Evolutionary conservation across 2,329 filamentous ascomycete genomes (phyloP), one percentile per base, ranked within the genome.

Genomic region (Leptosphaerulina australis): DNA sequence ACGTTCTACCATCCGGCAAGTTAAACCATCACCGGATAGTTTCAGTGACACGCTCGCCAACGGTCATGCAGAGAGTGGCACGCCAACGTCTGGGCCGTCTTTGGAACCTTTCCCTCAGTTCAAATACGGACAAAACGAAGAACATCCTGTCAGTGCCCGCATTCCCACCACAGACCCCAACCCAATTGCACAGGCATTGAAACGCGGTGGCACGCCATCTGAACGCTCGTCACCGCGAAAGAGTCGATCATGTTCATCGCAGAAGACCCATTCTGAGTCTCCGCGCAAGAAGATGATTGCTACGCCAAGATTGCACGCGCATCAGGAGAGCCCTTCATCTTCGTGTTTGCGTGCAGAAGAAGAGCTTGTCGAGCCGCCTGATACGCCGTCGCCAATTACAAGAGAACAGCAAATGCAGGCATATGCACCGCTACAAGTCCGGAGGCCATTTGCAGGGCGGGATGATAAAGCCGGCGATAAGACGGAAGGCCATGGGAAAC

Each of bases 1-100:
- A 18, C 53, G 53, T 44, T 67, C 60, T 0, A 69, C 66, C 2
- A 67, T 70, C 34, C 64, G 66, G 18, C 56, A 58, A 22, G 63
- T 70, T 21, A 57, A 62, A 7, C 65, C 66, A 7, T 69, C 65
- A 10, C 66, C 65, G 10, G 52, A 56, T 2, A 62, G 55, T 12
- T 38, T 52, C 10, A 40, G 20, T 25, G 55, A 55, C 7, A 56
- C 47, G 8, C 34, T 54, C 14, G 31, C 35, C 8, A 26, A 18
- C 1, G 49, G 55, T 4, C 43, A 45, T 15, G 55, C 45, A 31
- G 26, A 31, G 18, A 26, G 31, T 6, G 54, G 40, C 3, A 37
- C 43, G 3, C 40, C 52, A 15, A 35, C 29, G 1, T 17, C 38
- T 7, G 39, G 30, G 5, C 35, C 33, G 10, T 21, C 48, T 4